A percentile compares a stretch with the other conserved stretches of the same genome.
Evolutionary conservation across 805 yeast species (phyloP).

Genomic region (Saturnispora zaruensis): DNA sequence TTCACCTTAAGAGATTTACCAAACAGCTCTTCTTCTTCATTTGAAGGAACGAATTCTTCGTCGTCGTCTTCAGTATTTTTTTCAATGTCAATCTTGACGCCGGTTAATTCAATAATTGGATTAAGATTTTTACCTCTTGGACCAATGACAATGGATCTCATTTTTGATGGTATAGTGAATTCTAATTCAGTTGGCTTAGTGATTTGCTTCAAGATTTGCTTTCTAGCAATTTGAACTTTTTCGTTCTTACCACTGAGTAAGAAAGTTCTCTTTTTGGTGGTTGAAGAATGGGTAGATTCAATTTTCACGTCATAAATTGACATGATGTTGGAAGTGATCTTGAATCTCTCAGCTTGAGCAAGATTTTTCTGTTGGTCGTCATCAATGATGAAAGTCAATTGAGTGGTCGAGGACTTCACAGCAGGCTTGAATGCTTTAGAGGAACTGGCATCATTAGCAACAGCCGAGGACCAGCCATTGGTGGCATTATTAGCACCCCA

Average conservation of each 20-base stretch:
- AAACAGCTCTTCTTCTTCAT: conserved; percentile 47
- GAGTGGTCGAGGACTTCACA: conserved; percentile 51
- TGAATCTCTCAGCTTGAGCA: conserved; percentile 57
- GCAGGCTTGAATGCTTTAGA: conserved; percentile 29
- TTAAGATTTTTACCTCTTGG: conserved; percentile 75
- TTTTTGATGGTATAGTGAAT: conserved; percentile 64
- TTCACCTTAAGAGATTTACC: conserved; percentile 53
- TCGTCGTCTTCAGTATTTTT: conserved; percentile 16
- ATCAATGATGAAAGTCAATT: conserved; percentile 72
- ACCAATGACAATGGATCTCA: conserved; percentile 78
- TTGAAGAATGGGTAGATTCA: conserved; percentile 74
- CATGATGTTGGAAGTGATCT: conserved; percentile 56
- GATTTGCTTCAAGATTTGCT: conserved; percentile 65
- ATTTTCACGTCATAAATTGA: conserved; percentile 53
- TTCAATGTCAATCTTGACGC: conserved; percentile 65
- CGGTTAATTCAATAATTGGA: conserved; percentile 64
- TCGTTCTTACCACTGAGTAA: conserved; percentile 68
- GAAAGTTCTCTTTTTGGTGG: conserved; percentile 72
- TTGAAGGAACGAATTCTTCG: conserved; percentile 6
- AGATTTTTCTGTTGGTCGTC: conserved; percentile 59
- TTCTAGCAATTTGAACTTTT: conserved; percentile 60
- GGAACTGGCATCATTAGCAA: conserved; percentile 15
- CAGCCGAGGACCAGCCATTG: conserved; percentile 12
- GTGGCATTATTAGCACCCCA: conserved; percentile 12
- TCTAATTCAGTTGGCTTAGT: conserved; percentile 60